These are phyloP conservation scores for Globisporangium spinosum DNA, from an alignment of 352 stramenopile species.

Conservation along the genomic window DNA sequence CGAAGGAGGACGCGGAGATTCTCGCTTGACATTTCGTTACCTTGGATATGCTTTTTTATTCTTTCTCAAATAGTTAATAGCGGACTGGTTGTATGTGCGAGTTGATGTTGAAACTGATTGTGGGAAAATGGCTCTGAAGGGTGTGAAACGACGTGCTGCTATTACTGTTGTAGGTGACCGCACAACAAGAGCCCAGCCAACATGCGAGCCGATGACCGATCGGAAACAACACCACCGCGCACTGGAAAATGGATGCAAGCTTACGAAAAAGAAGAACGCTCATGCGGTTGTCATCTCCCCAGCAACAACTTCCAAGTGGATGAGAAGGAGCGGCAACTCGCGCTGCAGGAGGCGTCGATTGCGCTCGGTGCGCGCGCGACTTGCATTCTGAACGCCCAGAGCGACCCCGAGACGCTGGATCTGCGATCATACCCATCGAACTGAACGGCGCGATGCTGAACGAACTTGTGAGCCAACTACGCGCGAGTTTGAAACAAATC, in stretches of 20 bases:
- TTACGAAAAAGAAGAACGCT: conserved; percentile 18
- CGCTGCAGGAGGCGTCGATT: conserved; percentile 33
- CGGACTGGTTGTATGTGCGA: neutral
- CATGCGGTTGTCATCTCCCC: neutral
- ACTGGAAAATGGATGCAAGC: neutral
- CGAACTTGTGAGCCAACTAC: conserved; percentile 55
- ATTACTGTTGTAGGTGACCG: neutral
- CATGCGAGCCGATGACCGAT: conserved; percentile 13
- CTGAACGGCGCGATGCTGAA: conserved; percentile 57
- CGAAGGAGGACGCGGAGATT: neutral
- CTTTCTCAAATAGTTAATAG: conserved; percentile 11
- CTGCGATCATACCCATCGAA: conserved; percentile 37
- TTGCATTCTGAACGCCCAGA: conserved; percentile 37
- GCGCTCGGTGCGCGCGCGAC: conserved; percentile 43
- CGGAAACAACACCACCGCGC: conserved; percentile 10
- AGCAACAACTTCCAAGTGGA: conserved; percentile 33
- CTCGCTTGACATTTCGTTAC: conserved; percentile 4
- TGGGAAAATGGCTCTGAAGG: neutral
- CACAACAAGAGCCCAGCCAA: neutral
- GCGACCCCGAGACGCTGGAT: conserved; percentile 60
- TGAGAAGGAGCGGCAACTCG: conserved; percentile 34
- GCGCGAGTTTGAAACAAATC: conserved; percentile 26
- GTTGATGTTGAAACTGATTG: conserved; percentile 6
- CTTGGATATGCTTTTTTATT: conserved; percentile 6
- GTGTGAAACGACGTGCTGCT: conserved; percentile 12